phyloP scores from a whole-genome alignment of 1,284 basidiomycete species.

The Hymenochaete sp. region DNA sequence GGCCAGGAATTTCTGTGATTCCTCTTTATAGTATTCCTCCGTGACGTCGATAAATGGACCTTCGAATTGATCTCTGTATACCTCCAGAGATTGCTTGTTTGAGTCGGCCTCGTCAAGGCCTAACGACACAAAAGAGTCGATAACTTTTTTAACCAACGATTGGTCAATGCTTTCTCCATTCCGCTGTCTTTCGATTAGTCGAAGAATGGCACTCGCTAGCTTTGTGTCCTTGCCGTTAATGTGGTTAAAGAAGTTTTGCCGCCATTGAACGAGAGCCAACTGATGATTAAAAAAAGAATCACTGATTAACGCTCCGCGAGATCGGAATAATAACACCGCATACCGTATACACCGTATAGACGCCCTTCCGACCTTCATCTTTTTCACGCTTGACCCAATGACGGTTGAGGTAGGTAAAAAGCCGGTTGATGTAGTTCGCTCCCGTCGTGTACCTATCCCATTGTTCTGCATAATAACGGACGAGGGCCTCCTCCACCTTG shows the following conservation, averaged over 20 bases:
- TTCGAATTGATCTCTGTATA: constrained; percentile 93
- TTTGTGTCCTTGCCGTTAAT: constrained; percentile 77
- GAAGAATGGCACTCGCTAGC: constrained; percentile 81
- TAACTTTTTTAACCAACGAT: constrained; percentile 89
- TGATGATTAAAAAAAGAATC: constrained; percentile 27
- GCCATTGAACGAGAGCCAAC: constrained; percentile 97
- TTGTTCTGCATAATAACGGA: constrained; percentile 87
- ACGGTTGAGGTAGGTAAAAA: constrained; percentile 96
- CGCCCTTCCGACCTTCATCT: constrained; percentile 93
- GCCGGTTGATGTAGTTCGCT: constrained; percentile 90
- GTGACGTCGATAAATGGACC: constrained; percentile 83
- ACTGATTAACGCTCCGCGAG: background rate
- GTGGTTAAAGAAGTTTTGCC: constrained; percentile 81
- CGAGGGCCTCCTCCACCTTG: constrained; percentile 78
- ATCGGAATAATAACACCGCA: constrained; percentile 29
- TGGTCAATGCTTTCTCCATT: constrained; percentile 95
- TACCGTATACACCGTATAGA: constrained; percentile 95
- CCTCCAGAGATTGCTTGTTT: constrained; percentile 88
- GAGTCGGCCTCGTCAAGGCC: constrained; percentile 89
- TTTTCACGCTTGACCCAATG: constrained; percentile 99
- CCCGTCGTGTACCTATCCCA: constrained; percentile 98
- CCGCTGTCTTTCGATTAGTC: constrained; percentile 86
- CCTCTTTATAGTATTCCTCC: constrained; percentile 85
- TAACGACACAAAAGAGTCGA: constrained; percentile 94
- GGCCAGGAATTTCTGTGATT: constrained; percentile 85